phyloP scores from a whole-genome alignment of 2,329 filamentous ascomycete species.

The Phialophora tarda region DNA sequence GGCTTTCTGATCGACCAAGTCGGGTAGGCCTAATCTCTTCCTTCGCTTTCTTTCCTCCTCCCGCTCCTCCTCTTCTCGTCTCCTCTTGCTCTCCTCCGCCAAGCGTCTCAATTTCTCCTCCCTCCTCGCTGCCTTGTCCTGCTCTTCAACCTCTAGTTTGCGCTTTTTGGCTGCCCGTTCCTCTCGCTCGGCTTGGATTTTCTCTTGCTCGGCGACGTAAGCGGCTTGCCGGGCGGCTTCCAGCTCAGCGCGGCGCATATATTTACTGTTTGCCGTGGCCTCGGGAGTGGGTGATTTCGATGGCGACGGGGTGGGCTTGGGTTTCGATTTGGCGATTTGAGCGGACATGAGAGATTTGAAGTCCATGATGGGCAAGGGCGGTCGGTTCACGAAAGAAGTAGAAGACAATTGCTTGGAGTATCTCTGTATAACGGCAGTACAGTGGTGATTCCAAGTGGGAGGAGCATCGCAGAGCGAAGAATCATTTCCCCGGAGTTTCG shows the following conservation, averaged over 20 bases:
- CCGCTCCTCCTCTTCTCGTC: conserved; percentile 73
- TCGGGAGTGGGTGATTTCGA: conserved; percentile 44
- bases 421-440: neutral
- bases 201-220: conserved; percentile 81
- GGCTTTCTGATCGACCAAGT: conserved; percentile 59
- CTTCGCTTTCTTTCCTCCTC: conserved; percentile 74
- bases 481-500: neutral
- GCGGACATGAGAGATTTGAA: conserved; percentile 93
- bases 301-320: conserved; percentile 37
- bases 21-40: conserved; percentile 79
- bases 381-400: neutral
- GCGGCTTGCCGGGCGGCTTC: conserved; percentile 80
- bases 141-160: conserved; percentile 85
- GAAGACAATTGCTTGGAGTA: neutral
- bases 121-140: conserved; percentile 68
- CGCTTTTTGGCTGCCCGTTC: conserved; percentile 77
- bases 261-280: conserved; percentile 65
- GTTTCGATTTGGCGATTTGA: conserved; percentile 83
- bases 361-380: conserved; percentile 69
- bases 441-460: neutral
- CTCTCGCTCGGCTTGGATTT: conserved; percentile 72
- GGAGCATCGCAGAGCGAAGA: neutral
- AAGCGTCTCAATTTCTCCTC: conserved; percentile 82
- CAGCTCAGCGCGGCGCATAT: conserved; percentile 80
- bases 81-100: conserved; percentile 76